phyloP scores from a whole-genome alignment of 1,284 basidiomycete species.

The Ganoderma sinense region DNA sequence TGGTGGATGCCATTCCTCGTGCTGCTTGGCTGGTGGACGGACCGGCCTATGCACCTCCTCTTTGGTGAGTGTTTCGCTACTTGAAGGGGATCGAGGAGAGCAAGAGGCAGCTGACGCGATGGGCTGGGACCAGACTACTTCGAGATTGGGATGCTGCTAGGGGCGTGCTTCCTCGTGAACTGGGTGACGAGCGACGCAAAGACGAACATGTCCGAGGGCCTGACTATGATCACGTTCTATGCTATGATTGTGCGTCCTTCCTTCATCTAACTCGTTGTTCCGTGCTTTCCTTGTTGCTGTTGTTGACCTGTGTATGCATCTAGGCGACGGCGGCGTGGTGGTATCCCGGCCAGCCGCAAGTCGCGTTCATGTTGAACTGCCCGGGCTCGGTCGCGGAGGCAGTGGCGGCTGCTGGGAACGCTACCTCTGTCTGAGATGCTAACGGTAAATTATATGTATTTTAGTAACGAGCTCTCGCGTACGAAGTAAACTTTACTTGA shows the following conservation, averaged over 20 bases:
- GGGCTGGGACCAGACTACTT: slow-evolving; percentile 49
- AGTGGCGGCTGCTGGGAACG: not conserved
- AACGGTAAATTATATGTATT: not conserved
- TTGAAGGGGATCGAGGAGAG: no score
- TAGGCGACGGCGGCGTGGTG: slow-evolving; percentile 62
- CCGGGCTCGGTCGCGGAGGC: slow-evolving; percentile 28
- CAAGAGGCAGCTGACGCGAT: no score
- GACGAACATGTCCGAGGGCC: slow-evolving; percentile 72
- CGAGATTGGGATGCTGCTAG: slow-evolving; percentile 67
- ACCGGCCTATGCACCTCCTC: slow-evolving; percentile 44
- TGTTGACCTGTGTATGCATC: not conserved
- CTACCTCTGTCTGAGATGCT: not conserved
- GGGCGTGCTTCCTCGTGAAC: slow-evolving; percentile 74
- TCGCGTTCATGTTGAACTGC: slow-evolving; percentile 42
- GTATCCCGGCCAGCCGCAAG: slow-evolving; percentile 57
- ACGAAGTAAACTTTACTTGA: no score
- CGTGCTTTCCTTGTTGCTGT: not conserved
- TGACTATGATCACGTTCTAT: slow-evolving; percentile 69
- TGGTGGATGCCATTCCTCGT: slow-evolving; percentile 53
- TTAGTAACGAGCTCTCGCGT: no score
- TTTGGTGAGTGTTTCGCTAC: slow-evolving; percentile 46
- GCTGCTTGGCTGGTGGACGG: slow-evolving; percentile 46
- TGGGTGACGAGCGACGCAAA: slow-evolving; percentile 75
- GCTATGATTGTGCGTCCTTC: slow-evolving; percentile 52
- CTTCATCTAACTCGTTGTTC: not conserved